A percentile compares a stretch with the other conserved stretches of the same genome.
phyloP scores from a whole-genome alignment of 352 stramenopile species.

The Pythium diclinum region DNA sequence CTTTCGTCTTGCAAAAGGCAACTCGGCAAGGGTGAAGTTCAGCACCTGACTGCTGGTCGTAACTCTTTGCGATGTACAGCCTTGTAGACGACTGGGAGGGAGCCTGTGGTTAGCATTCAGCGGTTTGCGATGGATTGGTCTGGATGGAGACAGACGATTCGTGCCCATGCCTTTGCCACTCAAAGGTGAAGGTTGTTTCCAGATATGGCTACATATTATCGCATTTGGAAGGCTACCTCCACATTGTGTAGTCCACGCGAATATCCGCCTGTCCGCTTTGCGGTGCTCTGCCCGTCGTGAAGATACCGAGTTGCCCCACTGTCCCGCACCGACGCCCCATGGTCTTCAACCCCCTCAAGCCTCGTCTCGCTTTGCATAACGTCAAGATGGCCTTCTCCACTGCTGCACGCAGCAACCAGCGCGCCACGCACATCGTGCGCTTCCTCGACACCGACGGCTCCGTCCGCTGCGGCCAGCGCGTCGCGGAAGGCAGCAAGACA shows the following conservation, averaged over 20 bases:
- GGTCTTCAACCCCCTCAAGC: neutral
- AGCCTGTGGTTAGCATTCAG: too few relatives aligned
- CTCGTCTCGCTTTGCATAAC: neutral
- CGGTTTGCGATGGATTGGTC: too few relatives aligned
- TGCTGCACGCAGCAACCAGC: slow-evolving; percentile 15
- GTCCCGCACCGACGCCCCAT: neutral
- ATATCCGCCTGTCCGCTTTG: neutral
- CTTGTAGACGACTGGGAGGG: too few relatives aligned
- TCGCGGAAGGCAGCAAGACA: slow-evolving; percentile 30
- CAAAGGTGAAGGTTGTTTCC: too few relatives aligned
- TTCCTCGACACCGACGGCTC: slow-evolving; percentile 60
- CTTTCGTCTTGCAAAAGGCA: too few relatives aligned
- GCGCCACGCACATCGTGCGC: slow-evolving; percentile 58
- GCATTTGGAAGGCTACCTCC: neutral
- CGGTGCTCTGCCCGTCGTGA: neutral
- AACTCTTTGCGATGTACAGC: too few relatives aligned
- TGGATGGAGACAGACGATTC: too few relatives aligned
- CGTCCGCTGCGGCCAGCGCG: slow-evolving; percentile 58
- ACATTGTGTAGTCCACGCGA: neutral
- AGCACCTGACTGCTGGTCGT: too few relatives aligned
- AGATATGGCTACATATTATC: neutral
- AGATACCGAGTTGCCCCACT: neutral
- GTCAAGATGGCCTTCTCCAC: slow-evolving; percentile 23
- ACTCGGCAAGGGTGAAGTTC: too few relatives aligned
- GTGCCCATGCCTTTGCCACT: too few relatives aligned